phyloP scores from a whole-genome alignment of 2,329 filamentous ascomycete species.

The Curvularia sp. region DNA sequence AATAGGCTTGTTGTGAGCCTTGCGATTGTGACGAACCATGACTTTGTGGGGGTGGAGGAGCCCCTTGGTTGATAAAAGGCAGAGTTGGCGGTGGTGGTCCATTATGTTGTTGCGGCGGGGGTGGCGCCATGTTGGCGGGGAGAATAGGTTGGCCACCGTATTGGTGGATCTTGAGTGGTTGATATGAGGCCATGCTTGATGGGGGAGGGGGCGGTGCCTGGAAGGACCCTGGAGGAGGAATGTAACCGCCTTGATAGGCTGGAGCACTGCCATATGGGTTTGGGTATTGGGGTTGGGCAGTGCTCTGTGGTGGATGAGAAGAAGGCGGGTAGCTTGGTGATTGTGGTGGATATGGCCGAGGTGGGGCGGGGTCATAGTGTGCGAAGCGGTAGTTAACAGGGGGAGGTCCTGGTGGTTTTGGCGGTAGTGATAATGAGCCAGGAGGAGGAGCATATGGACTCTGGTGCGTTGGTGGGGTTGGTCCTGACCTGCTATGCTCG shows the following conservation, averaged over 20 bases:
- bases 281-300: constrained; percentile 58
- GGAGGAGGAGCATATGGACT: constrained; percentile 43
- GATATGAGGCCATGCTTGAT: constrained; percentile 34
- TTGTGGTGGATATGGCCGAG: constrained; percentile 34
- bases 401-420: constrained; percentile 42
- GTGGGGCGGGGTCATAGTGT: constrained; percentile 46
- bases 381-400: constrained; percentile 47
- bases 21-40: constrained; percentile 13
- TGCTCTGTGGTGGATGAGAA: constrained; percentile 28
- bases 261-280: constrained; percentile 30
- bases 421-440: constrained; percentile 33
- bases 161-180: constrained; percentile 49
- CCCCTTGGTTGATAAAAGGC: not conserved
- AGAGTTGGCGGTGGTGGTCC: constrained; percentile 11
- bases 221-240: constrained; percentile 45
- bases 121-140: constrained; percentile 49
- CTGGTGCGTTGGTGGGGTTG: constrained; percentile 37
- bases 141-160: constrained; percentile 53
- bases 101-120: constrained; percentile 20
- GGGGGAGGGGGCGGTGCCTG: constrained; percentile 44
- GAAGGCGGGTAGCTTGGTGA: constrained; percentile 32
- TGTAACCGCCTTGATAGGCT: constrained; percentile 40
- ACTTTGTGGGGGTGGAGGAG: constrained; percentile 1
- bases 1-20: constrained; percentile 27
- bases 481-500: constrained; percentile 31